A percentile compares a stretch with the other conserved stretches of the same genome.
These are phyloP conservation scores for Quambalaria eucalypti DNA, from an alignment of 1,284 basidiomycete species.

Conservation along the genomic window DNA sequence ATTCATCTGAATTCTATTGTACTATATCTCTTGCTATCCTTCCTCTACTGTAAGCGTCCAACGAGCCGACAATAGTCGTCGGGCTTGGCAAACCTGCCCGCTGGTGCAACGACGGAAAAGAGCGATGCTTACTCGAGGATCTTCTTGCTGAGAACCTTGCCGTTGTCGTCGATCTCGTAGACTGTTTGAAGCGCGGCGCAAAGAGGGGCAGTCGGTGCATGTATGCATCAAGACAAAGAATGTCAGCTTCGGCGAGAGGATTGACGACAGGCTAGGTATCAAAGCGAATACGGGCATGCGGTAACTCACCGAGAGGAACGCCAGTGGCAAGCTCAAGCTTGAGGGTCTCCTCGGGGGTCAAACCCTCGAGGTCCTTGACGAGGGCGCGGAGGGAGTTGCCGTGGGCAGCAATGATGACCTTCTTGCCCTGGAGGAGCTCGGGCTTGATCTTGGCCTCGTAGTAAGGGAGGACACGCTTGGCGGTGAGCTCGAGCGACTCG, in stretches of 20 bases:
- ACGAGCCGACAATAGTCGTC: no score
- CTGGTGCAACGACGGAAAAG: not conserved
- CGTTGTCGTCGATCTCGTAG: conserved; percentile 48
- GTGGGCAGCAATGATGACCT: conserved; percentile 49
- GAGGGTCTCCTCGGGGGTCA: conserved; percentile 47
- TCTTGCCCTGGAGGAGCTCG: conserved; percentile 47
- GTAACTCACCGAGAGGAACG: conserved; percentile 33
- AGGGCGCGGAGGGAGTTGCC: conserved; percentile 49
- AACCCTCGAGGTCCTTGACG: conserved; percentile 49
- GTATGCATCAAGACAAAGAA: not conserved
- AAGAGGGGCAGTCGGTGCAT: not conserved
- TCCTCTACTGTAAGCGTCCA: no score
- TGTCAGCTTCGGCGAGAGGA: conserved; percentile 19
- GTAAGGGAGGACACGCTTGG: conserved; percentile 48
- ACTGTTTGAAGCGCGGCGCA: no score
- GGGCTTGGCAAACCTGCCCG: no score
- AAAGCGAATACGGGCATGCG: not conserved
- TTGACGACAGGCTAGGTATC: no score
- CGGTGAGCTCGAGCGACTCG: conserved; percentile 49
- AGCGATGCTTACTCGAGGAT: conserved; percentile 24
- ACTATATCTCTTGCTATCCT: no score
- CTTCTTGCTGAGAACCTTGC: conserved; percentile 43
- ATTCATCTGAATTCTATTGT: no score
- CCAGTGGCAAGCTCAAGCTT: conserved; percentile 48
- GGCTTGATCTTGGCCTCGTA: conserved; percentile 49